Base-by-base conservation (phyloP, 2,329 filamentous ascomycete genomes). In the Orbilia brochopaga region DNA sequence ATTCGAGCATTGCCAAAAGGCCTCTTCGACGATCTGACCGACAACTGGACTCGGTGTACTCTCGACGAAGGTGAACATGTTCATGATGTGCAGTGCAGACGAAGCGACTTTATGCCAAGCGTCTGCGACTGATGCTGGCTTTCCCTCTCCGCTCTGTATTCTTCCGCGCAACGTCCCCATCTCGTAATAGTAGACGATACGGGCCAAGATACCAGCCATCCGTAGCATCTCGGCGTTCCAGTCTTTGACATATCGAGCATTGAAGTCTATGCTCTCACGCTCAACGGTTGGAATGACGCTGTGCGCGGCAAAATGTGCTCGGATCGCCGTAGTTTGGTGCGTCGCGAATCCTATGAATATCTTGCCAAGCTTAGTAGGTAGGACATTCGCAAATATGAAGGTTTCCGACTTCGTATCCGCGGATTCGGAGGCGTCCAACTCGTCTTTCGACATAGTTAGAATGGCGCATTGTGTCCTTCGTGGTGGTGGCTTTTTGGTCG, bases 341-440 rank as follows among this genome's bases (percentile, higher is more conserved):
- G 94, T 99, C 1, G 94, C 93, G 78, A 99, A 99, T 0, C 94
- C 94, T 77, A 99, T 99, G 77, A 97, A 99, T 61, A 99, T 90
- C 59, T 91, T 88, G 5, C 94, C 94, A 76, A 90, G 90, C 79
- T 92, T 95, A 65, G 86, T 91, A 1, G 94, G 94, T 3, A 97
- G 81, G 0, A 99, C 92, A 1, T 92, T 94, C 0, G 90, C 86
- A 79, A 99, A 97, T 6, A 99, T 87, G 37, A 66, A 73, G 2
- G 44, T 63, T 11, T 73, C 69, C 8, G 69, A 73, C 24, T 73
- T 67, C 5, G 62, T 48, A 77, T 96, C 91, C 0, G 85, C 84
- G 1, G 86, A 84, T 66, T 88, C 83, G 0, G 90, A 88, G 1
- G 88, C 87, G 59, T 87, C 82, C 0, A 86, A 84, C 76, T 94